These are phyloP conservation scores for Coix lacrymajobi DNA, from an alignment of 176 grass and related monocot species.

Conservation along the genomic window DNA sequence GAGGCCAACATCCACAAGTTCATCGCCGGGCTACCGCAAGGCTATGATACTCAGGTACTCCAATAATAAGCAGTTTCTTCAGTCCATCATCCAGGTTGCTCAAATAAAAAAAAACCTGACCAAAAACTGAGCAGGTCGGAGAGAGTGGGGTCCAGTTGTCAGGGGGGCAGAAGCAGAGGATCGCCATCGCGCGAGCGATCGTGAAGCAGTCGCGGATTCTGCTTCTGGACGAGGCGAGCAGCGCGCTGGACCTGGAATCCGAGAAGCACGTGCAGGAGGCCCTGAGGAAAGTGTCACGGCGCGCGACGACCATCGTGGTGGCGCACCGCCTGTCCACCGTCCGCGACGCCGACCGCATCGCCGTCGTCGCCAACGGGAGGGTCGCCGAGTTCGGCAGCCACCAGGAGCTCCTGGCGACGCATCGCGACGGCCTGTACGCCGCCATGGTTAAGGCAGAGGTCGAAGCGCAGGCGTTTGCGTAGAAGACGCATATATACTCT, in stretches of 20 bases:
- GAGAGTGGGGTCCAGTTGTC: conserved; percentile 62
- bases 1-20: conserved; percentile 71
- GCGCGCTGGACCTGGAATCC: conserved; percentile 52
- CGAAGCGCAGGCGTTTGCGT: conserved; percentile 52
- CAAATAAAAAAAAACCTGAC: no score
- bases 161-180: conserved; percentile 57
- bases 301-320: conserved; percentile 41
- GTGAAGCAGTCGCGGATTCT: conserved; percentile 50
- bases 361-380: conserved; percentile 30
- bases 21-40: conserved; percentile 40
- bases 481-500: neutral
- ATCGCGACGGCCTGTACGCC: conserved; percentile 38
- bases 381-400: conserved; percentile 15
- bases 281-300: neutral
- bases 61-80: neutral
- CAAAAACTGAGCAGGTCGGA: conserved; percentile 59
- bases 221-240: conserved; percentile 51
- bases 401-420: neutral
- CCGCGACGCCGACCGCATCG: conserved; percentile 49
- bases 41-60: conserved; percentile 45
- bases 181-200: conserved; percentile 49
- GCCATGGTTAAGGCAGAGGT: conserved; percentile 46
- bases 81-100: no score
- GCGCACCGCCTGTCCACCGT: conserved; percentile 55
- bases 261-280: conserved; percentile 56